phyloP scores from a whole-genome alignment of 352 stramenopile species.

The Halophytophthora polymorphica region DNA sequence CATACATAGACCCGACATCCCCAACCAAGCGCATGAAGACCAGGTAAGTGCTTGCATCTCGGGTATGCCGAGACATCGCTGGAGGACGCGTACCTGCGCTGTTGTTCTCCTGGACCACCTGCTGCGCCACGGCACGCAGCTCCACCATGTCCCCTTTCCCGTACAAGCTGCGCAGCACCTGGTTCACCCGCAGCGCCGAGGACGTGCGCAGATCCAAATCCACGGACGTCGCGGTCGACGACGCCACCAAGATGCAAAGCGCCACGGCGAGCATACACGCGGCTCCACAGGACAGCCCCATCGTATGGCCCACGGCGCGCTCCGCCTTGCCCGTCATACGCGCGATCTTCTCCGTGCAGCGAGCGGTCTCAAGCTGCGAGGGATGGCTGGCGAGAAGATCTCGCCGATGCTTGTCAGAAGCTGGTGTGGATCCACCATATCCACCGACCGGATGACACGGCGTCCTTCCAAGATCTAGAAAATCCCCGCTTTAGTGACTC shows the following conservation, averaged over 20 bases:
- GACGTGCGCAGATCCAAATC: slow-evolving; percentile 16
- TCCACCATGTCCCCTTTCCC: slow-evolving; percentile 39
- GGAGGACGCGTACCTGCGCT: slow-evolving; percentile 19
- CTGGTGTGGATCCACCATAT: too few species aligned
- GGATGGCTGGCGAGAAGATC: too few species aligned
- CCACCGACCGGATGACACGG: too few species aligned
- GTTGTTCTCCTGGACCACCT: slow-evolving; percentile 42
- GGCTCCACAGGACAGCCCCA: neutral
- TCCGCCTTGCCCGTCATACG: too few species aligned
- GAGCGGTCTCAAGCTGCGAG: too few species aligned
- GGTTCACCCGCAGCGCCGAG: slow-evolving; percentile 29
- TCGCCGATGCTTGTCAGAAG: too few species aligned
- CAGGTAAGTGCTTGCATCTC: neutral
- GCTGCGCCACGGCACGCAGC: slow-evolving; percentile 34
- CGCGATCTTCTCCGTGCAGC: too few species aligned
- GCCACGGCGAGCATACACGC: neutral
- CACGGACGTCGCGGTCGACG: neutral
- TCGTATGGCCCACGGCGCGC: too few species aligned
- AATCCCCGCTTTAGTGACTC: too few species aligned
- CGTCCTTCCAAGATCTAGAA: too few species aligned
- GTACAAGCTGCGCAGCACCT: slow-evolving; percentile 37
- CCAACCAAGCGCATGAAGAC: neutral
- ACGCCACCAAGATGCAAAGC: slow-evolving; percentile 3
- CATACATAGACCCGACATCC: neutral
- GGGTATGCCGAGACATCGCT: neutral